Evolutionary conservation across 768 basidiomycete genomes (phyloP), one percentile per base, ranked within the genome.

Genomic region (Lactarius pseudohatsudake): DNA sequence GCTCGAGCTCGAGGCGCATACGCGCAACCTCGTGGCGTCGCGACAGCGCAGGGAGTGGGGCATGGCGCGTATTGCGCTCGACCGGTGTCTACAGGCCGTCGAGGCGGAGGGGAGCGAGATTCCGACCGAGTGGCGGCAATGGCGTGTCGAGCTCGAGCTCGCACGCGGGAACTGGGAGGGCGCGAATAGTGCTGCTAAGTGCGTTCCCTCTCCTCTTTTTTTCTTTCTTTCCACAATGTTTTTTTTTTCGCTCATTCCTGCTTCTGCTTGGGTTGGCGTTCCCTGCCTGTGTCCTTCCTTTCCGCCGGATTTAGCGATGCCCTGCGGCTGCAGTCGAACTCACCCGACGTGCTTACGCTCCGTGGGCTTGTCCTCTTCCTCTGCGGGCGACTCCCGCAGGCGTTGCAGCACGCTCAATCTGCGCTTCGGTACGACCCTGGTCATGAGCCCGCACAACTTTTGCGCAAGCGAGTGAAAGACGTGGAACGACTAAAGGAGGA

Each of bases 401-500:
- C 92, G 2, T 77, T 89, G 38, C 85, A 88, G 67, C 92, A 95
- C 71, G 81, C 82, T 41, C 80, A 82, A 61, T 86, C 84, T 13
- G 91, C 92, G 0, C 81, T 96, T 8, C 84, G 89, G 28, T 78
- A 88, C 38, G 94, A 95, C 74, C 94, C 93, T 0, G 89, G 88
- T 16, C 85, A 91, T 71, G 85, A 86, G 65, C 79, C 79, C 7
- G 92, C 92, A 0, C 84, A 86, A 66, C 83, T 82, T 54, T 77
- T 94, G 61, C 84, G 93, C 53, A 90, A 87, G 74, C 85, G 91
- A 7, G 82, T 92, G n/a, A 90, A 89, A 70, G 90, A 91, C 40
- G 86, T 96, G 20, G 93, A 96, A 67, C 80, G 85, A 64, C 74
- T 90, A 53, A 95, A 95, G 72, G 93, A 94, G 69, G 92, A 92